Evolutionary conservation across 805 yeast species (phyloP).

Genomic region (Kuraishia ogatae): DNA sequence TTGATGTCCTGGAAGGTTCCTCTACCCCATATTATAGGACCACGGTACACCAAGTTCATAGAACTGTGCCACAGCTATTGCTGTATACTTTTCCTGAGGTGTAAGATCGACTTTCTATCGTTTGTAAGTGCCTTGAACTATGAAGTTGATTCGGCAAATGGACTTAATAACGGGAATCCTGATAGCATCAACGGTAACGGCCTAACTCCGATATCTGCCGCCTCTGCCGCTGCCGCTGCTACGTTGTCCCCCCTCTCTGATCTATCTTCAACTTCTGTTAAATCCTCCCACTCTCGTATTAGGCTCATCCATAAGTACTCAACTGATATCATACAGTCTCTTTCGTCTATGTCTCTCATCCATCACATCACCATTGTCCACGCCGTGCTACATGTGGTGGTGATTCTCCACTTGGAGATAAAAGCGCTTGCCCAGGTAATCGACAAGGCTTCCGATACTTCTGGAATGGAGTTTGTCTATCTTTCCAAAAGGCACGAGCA

Average conservation of each 20-base stretch:
- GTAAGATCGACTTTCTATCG: constrained; percentile 19
- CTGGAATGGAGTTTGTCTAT: constrained; percentile 1
- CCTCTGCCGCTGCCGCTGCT: neutral
- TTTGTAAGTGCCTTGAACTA: constrained; percentile 7
- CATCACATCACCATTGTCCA: constrained; percentile 19
- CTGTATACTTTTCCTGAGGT: constrained; percentile 17
- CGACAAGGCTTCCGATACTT: neutral
- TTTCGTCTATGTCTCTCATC: constrained; percentile 8
- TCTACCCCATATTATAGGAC: constrained; percentile 7
- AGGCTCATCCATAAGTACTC: constrained; percentile 7
- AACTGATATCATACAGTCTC: constrained; percentile 7
- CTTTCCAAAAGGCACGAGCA: constrained; percentile 9
- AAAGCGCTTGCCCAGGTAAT: constrained; percentile 12
- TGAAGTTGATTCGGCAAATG: neutral
- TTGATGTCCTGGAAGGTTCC: constrained; percentile 7
- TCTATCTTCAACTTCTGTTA: neutral
- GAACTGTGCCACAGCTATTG: constrained; percentile 12
- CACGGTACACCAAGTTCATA: constrained; percentile 9
- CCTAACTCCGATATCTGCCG: neutral
- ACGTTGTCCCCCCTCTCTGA: neutral
- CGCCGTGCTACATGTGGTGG: constrained; percentile 19
- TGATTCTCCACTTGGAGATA: constrained; percentile 17
- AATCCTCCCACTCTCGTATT: neutral
- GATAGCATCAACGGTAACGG: neutral
- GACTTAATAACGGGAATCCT: neutral